These are phyloP conservation scores for Anthracocystis panici-leucophaei DNA, from an alignment of 1,284 basidiomycete species.

Conservation along the genomic window DNA sequence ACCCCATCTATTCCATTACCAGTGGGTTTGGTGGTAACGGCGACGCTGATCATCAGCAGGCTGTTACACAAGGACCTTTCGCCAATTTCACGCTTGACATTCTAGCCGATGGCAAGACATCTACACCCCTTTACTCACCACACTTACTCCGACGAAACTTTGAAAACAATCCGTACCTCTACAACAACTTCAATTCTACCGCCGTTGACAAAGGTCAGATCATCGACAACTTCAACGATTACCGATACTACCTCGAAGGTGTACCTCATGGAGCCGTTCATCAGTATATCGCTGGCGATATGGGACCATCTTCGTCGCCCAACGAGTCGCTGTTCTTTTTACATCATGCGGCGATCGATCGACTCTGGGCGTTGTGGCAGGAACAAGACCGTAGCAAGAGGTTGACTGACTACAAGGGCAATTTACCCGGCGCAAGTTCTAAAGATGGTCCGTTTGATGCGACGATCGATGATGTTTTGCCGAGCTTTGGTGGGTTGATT, in stretches of 20 bases:
- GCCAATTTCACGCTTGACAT: conserved; percentile 13
- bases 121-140: neutral
- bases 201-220: neutral
- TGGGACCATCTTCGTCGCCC: conserved; percentile 10
- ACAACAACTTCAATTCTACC: conserved; percentile 17
- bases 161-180: conserved; percentile 1
- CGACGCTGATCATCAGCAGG: neutral
- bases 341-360: conserved; percentile 21
- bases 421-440: conserved; percentile 11
- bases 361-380: conserved; percentile 24
- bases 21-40: conserved; percentile 18
- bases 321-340: conserved; percentile 27
- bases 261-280: conserved; percentile 21
- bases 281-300: conserved; percentile 17
- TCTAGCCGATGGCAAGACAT: too few relatives aligned
- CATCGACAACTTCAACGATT: conserved; percentile 10
- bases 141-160: conserved; percentile 9
- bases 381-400: conserved; percentile 3
- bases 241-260: conserved; percentile 19
- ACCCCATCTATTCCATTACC: conserved; percentile 6
- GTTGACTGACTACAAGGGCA: conserved; percentile 11
- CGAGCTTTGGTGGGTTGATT: conserved; percentile 13
- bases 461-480: conserved; percentile 12
- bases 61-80: conserved; percentile 11
- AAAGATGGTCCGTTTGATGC: conserved; percentile 16